A percentile compares a stretch with the other conserved stretches of the same genome.
These are phyloP conservation scores for Gloeophyllum trabeum DNA, from an alignment of 768 basidiomycete species.

Conservation along the genomic window DNA sequence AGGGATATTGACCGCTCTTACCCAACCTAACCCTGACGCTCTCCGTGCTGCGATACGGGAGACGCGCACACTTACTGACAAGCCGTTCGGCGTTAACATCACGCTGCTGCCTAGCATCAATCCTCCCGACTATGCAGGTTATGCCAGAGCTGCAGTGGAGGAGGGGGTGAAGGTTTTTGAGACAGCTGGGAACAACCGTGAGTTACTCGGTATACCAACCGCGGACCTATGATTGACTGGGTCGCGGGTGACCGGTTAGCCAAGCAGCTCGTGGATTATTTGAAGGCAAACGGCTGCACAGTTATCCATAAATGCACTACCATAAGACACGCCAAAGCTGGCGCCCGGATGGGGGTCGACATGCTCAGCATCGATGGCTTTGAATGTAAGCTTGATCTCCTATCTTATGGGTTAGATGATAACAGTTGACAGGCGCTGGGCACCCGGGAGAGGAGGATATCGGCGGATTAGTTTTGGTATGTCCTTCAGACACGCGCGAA, in stretches of 20 bases:
- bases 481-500: constrained; percentile 5
- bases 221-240: neutral
- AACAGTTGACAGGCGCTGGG: constrained; percentile 58
- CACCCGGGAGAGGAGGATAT: constrained; percentile 95
- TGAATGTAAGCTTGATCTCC: constrained; percentile 47
- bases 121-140: constrained; percentile 85
- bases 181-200: constrained; percentile 88
- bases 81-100: constrained; percentile 80
- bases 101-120: constrained; percentile 84
- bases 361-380: constrained; percentile 84
- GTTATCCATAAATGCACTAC: constrained; percentile 90
- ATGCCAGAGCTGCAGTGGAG: constrained; percentile 70
- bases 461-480: constrained; percentile 73
- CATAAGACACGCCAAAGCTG: constrained; percentile 76
- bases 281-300: constrained; percentile 68
- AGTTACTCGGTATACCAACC: constrained; percentile 15
- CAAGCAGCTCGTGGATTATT: constrained; percentile 64
- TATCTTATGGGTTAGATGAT: constrained; percentile 2
- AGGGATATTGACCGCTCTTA: constrained; percentile 82
- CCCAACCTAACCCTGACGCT: constrained; percentile 78
- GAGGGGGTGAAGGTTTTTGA: constrained; percentile 87
- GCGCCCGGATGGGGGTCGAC: constrained; percentile 76
- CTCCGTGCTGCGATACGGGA: constrained; percentile 73
- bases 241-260: constrained; percentile 28
- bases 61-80: constrained; percentile 54